These are phyloP conservation scores for Sclerotiophoma versabilis DNA, from an alignment of 2,329 filamentous ascomycete genomes.

Conservation along the genomic window DNA sequence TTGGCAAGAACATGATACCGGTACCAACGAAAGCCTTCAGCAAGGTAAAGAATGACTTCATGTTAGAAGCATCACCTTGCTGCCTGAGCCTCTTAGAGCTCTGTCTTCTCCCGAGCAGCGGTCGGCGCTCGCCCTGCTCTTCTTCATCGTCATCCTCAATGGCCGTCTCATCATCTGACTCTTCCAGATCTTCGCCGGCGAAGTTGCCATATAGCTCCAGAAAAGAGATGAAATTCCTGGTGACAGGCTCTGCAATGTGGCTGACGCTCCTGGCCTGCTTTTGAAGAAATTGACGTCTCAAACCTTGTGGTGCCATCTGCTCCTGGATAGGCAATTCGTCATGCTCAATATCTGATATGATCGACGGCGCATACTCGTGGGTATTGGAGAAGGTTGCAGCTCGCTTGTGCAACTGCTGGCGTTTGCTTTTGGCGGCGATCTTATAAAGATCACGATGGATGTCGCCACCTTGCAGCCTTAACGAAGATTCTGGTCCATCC, in stretches of 20 bases:
- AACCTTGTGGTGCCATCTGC: slow-evolving; percentile 60
- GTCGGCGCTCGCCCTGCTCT: slow-evolving; percentile 64
- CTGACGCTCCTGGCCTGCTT: slow-evolving; percentile 51
- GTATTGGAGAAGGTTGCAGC: slow-evolving; percentile 72
- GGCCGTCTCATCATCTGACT: slow-evolving; percentile 64
- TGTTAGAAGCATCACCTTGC: slow-evolving; percentile 70
- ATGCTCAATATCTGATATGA: slow-evolving; percentile 36
- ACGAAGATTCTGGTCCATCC: slow-evolving; percentile 64
- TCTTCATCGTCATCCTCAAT: slow-evolving; percentile 61
- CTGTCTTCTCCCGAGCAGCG: slow-evolving; percentile 65
- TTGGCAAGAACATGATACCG: slow-evolving; percentile 82
- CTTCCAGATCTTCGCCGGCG: slow-evolving; percentile 72
- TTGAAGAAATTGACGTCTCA: slow-evolving; percentile 61
- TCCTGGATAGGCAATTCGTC: slow-evolving; percentile 53
- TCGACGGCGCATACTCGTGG: slow-evolving; percentile 34
- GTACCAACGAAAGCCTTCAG: slow-evolving; percentile 82
- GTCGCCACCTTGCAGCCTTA: slow-evolving; percentile 77
- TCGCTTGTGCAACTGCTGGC: slow-evolving; percentile 58
- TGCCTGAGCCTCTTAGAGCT: slow-evolving; percentile 56
- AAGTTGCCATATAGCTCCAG: slow-evolving; percentile 78
- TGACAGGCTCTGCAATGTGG: slow-evolving; percentile 62
- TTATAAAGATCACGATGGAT: slow-evolving; percentile 81
- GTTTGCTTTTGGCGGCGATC: slow-evolving; percentile 66
- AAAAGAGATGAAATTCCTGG: slow-evolving; percentile 76
- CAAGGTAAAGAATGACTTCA: slow-evolving; percentile 79